Percentiles rank a stretch among this genome's conserved stretches.
Conservation (phyloP, 1,284 basidiomycete species). For the Sphaerobolus stellatus region DNA sequence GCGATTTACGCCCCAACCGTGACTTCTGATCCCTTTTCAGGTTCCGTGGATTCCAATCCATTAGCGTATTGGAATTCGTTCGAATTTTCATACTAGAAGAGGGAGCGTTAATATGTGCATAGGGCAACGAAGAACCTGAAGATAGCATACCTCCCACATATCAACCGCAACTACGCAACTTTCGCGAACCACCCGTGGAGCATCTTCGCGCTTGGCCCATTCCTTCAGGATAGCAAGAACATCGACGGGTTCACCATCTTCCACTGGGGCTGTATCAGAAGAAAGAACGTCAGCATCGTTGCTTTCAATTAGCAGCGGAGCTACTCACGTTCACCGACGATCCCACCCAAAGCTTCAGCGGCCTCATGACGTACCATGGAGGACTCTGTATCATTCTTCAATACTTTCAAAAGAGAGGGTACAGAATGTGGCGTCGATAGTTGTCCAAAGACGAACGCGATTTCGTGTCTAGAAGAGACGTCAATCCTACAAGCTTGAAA, state of each 20-base stretch:
- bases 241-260: slow-evolving; percentile 59
- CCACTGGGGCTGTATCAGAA: slow-evolving; percentile 4
- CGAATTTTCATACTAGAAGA: slow-evolving; percentile 80
- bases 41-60: slow-evolving; percentile 33
- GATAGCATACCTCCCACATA: slow-evolving; percentile 82
- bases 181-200: slow-evolving; percentile 90
- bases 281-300: background rate
- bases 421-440: slow-evolving; percentile 88
- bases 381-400: slow-evolving; percentile 73
- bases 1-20: too few species aligned
- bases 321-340: slow-evolving; percentile 46
- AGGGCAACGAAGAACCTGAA: slow-evolving; percentile 2
- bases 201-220: slow-evolving; percentile 77
- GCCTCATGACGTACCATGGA: slow-evolving; percentile 99
- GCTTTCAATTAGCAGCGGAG: background rate
- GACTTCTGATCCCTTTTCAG: background rate
- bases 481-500: background rate
- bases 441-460: slow-evolving; percentile 98
- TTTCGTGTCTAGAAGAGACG: slow-evolving; percentile 72
- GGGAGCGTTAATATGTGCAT: background rate
- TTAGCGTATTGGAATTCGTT: slow-evolving; percentile 85
- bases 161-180: slow-evolving; percentile 97
- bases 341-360: slow-evolving; percentile 95
- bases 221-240: slow-evolving; percentile 85
- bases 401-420: slow-evolving; percentile 78